A percentile compares a stretch with the other conserved stretches of the same genome.
Conservation (phyloP, 2,329 filamentous ascomycete species). For the Botrytis fragariae region DNA sequence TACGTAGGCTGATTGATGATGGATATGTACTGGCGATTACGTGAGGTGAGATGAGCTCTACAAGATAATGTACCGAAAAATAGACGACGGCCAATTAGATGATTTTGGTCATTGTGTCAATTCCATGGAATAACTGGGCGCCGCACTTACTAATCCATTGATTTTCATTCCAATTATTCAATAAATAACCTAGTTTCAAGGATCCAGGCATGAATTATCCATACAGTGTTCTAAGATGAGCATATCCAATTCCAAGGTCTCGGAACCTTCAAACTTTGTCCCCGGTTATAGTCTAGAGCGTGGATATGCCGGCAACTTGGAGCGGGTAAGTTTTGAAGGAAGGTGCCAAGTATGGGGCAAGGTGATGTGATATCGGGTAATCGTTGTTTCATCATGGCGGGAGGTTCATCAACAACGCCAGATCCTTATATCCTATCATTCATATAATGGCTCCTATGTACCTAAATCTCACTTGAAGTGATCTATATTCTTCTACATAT, state of each 20-base stretch:
- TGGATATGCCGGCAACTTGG: neutral
- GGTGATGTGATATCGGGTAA: neutral
- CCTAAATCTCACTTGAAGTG: neutral
- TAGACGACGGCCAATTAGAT: neutral
- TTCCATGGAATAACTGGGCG: neutral
- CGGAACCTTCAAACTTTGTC: neutral
- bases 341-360: neutral
- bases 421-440: neutral
- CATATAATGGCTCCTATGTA: neutral
- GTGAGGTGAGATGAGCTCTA: neutral
- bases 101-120: neutral
- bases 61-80: neutral
- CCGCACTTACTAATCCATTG: neutral
- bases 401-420: neutral
- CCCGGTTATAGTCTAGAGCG: neutral
- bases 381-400: slow-evolving; percentile 5
- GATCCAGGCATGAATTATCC: neutral
- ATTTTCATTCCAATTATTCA: neutral
- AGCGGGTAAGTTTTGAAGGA: neutral
- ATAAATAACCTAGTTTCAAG: neutral
- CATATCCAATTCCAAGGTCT: neutral
- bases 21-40: neutral
- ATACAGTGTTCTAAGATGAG: neutral
- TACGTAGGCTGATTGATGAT: no score
- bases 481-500: neutral